phyloP scores from a whole-genome alignment of 345 rosid species.

The Populus nigra region DNA sequence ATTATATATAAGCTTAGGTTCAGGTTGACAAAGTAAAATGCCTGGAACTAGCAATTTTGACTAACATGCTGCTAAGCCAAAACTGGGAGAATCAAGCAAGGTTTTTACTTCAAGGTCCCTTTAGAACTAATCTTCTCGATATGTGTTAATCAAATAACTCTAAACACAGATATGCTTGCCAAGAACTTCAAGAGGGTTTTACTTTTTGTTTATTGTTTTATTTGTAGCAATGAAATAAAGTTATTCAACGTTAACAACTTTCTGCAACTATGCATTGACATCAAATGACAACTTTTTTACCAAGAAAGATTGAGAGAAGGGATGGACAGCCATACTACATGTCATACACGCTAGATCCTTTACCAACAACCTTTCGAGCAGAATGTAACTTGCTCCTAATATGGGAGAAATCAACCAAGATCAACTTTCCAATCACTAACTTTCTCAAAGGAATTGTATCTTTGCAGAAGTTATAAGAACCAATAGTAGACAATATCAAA shows the following conservation, averaged over 20 bases:
- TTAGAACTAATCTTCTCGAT: slow-evolving; percentile 43
- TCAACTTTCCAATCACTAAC: too few relatives aligned
- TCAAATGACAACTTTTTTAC: neutral
- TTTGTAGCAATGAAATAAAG: neutral
- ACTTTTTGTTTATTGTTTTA: neutral
- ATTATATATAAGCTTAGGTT: slow-evolving; percentile 33
- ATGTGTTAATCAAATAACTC: slow-evolving; percentile 36
- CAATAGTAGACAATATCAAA: too few relatives aligned
- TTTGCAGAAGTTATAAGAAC: too few relatives aligned
- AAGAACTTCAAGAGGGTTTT: neutral
- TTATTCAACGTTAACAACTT: neutral
- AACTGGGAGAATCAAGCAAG: neutral
- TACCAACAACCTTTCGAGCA: neutral
- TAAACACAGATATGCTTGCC: too few relatives aligned
- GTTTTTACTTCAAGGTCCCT: slow-evolving; percentile 41
- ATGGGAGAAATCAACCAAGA: too few relatives aligned
- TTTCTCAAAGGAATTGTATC: too few relatives aligned
- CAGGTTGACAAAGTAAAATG: slow-evolving; percentile 41
- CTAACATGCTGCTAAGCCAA: too few relatives aligned
- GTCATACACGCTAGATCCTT: too few relatives aligned
- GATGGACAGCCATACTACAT: too few relatives aligned
- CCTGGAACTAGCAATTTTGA: slow-evolving; percentile 35
- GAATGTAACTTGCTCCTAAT: too few relatives aligned
- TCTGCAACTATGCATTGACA: neutral
- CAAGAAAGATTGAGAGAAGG: neutral